These are phyloP conservation scores for Sarocladium brachiariae DNA, from an alignment of 2,329 filamentous ascomycete species.

Conservation along the genomic window DNA sequence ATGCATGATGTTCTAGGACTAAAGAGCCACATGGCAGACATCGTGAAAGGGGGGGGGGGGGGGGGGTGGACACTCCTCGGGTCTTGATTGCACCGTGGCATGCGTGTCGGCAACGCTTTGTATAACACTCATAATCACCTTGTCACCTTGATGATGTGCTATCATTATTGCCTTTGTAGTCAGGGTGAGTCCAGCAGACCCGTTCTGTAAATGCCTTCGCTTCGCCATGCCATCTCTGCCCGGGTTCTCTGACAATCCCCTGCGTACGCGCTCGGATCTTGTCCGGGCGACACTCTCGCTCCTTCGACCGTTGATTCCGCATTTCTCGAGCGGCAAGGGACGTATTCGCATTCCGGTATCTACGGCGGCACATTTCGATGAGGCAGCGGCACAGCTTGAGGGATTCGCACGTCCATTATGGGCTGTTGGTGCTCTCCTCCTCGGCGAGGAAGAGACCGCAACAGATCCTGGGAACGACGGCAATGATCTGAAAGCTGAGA, in stretches of 20 bases:
- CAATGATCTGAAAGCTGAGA: background rate
- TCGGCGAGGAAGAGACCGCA: constrained; percentile 14
- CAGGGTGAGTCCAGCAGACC: too few species aligned
- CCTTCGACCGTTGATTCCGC: constrained; percentile 23
- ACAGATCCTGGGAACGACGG: background rate
- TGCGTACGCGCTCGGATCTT: constrained; percentile 28
- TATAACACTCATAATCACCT: too few species aligned
- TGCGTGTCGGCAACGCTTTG: too few species aligned
- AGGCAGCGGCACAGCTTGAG: constrained; percentile 37
- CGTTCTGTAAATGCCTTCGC: too few species aligned
- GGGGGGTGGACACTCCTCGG: background rate
- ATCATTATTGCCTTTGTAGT: too few species aligned
- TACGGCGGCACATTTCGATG: constrained; percentile 36
- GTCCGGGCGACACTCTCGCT: constrained; percentile 27
- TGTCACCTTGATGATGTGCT: too few species aligned
- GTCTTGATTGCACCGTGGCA: too few species aligned
- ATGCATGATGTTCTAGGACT: too few species aligned
- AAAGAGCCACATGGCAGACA: too few species aligned
- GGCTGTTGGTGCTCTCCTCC: constrained; percentile 32
- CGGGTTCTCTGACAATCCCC: constrained; percentile 35
- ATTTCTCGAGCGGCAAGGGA: constrained; percentile 27
- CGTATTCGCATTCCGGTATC: constrained; percentile 29
- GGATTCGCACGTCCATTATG: constrained; percentile 35
- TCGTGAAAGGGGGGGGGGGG: too few species aligned
- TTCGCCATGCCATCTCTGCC: constrained; percentile 27